Evolutionary conservation across 495 filamentous ascomycete species (phyloP).

Genomic region (Annulohypoxylon nitens): DNA sequence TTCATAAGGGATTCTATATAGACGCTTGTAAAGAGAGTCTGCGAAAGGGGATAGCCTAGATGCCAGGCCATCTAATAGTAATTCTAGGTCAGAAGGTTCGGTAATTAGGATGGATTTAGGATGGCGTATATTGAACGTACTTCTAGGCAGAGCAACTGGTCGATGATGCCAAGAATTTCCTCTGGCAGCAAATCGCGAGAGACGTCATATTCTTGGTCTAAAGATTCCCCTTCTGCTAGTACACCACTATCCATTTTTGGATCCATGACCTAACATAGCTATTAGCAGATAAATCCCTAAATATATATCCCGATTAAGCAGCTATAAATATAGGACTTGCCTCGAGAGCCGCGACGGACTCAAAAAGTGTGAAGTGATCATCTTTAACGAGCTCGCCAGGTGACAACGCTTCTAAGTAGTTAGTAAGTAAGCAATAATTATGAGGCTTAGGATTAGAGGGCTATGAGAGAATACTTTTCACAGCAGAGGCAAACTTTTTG

Average conservation of each 20-base stretch:
- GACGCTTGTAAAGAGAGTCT: conserved; percentile 93
- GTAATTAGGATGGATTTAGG: conserved; percentile 15
- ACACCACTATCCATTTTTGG: conserved; percentile 98
- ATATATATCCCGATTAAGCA: background rate
- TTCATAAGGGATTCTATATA: conserved; percentile 89
- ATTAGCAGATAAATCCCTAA: conserved; percentile 17
- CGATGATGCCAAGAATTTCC: conserved; percentile 92
- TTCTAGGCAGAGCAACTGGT: conserved; percentile 91
- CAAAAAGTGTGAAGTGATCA: conserved; percentile 91
- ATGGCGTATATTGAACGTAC: conserved; percentile 62
- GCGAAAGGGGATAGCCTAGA: conserved; percentile 91
- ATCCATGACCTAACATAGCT: conserved; percentile 85
- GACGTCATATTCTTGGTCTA: conserved; percentile 90
- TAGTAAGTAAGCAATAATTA: conserved; percentile 31
- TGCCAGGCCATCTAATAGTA: conserved; percentile 90
- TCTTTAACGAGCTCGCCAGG: conserved; percentile 92
- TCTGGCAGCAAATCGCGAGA: conserved; percentile 75
- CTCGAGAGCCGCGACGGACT: conserved; percentile 94
- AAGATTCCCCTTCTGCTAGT: conserved; percentile 77
- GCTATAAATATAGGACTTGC: conserved; percentile 63
- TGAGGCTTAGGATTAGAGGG: background rate
- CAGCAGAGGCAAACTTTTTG: conserved; percentile 75
- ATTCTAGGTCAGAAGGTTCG: conserved; percentile 34
- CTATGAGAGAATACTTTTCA: conserved; percentile 65
- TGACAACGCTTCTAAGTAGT: conserved; percentile 69